Evolutionary conservation across 345 rosid species (phyloP), one percentile per base, ranked within the genome.

Genomic region (Acer saccharum): DNA sequence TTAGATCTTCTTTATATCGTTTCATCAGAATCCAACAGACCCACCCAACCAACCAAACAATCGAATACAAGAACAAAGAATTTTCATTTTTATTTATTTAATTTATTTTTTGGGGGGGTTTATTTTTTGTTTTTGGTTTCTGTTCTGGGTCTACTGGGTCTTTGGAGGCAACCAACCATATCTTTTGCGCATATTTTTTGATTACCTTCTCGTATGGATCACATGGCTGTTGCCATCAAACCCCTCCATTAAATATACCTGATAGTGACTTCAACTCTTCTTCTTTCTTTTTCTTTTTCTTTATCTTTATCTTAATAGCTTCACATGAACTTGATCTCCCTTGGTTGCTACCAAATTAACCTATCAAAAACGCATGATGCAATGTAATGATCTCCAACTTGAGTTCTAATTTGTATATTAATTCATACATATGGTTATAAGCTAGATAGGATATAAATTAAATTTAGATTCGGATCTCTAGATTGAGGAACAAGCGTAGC

Each of bases 181-280:
- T 81, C 68, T 76, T 76, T 63, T 76, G 65, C 0, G 32, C 71
- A 79, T 76, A 76, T 76, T 76, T 67, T 62, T 67, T 46, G 6
- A 3, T 39, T 39, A 12, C 10, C 35, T 54, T 20, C 16, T 13
- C 20, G 4, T 27, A 20, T 35, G 6, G 39, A 35, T 71, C 83
- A 77, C 76, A 52, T 78, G 82, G 57, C 72, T 82, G 80, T 69
- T 69, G 21, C 78, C 75, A 71, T 79, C 79, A 78, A 43, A 60
- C 65, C 32, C 65, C n/a, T 6, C 48, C 73, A 80, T 29, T 81
- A 67, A 79, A 67, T 71, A 67, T 71, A 70, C 55, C 55, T 78
- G 77, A 82, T 21, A 71, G 29, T 21, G 79, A 78, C 84, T 72
- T 54, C 43, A 23, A 27, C 4, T n/a, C 66, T 21, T 58, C 27